Evolutionary conservation across 345 rosid genomes (phyloP).

Genomic region (Brassica cretica): DNA sequence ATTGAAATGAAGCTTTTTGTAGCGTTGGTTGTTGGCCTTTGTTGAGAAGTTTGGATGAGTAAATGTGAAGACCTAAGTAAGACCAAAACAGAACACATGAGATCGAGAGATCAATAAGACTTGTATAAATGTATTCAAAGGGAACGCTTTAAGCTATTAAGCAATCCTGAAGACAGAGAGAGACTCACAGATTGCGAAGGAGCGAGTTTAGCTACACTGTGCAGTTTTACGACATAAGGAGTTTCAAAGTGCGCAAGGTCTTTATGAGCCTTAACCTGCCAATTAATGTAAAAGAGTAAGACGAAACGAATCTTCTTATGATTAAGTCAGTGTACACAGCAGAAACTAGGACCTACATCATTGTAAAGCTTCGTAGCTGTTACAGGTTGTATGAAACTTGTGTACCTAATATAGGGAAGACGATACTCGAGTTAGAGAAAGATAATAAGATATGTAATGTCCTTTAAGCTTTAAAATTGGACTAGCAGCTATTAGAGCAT

Average conservation of each 20-base stretch:
- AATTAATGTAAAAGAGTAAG: slow-evolving; percentile 28
- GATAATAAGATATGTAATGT: neutral
- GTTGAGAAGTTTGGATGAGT: slow-evolving; percentile 71
- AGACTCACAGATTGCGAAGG: slow-evolving; percentile 77
- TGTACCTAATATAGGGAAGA: slow-evolving; percentile 59
- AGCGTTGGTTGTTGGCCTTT: slow-evolving; percentile 68
- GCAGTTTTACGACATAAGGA: slow-evolving; percentile 95
- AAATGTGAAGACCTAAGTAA: slow-evolving; percentile 79
- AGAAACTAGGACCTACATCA: slow-evolving; percentile 52
- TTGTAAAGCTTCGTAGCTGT: slow-evolving; percentile 90
- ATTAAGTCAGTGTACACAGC: slow-evolving; percentile 1
- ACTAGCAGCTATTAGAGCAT: neutral
- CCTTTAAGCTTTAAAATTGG: slow-evolving; percentile 9
- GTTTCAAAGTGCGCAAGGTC: slow-evolving; percentile 92
- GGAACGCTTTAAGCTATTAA: neutral
- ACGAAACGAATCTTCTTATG: neutral
- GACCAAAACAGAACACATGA: slow-evolving; percentile 15
- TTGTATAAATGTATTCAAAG: slow-evolving; percentile 5
- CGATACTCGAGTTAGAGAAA: slow-evolving; percentile 28
- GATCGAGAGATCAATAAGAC: slow-evolving; percentile 1
- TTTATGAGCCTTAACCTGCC: slow-evolving; percentile 85
- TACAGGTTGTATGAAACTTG: slow-evolving; percentile 94
- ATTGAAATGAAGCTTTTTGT: slow-evolving; percentile 72
- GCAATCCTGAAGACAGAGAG: slow-evolving; percentile 10
- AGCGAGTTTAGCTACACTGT: slow-evolving; percentile 82